Evolutionary conservation across 768 basidiomycete species (phyloP), one percentile per base, ranked within the genome.

Genomic region (Glaciozyma antarctica): DNA sequence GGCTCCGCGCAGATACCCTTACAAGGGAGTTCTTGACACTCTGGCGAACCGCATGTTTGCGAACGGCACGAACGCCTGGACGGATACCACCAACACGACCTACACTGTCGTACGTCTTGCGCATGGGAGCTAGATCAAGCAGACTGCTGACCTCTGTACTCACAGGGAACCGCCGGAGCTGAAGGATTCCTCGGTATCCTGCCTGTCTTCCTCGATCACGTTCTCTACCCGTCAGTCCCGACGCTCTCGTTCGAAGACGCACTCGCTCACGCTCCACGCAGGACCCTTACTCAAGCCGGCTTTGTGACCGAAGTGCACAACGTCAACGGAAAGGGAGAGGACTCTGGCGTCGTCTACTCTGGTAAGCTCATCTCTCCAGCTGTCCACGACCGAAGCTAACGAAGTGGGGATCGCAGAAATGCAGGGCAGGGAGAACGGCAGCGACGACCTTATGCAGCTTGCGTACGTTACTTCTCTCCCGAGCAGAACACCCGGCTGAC

Each of bases 371-470:
- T 12, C 38, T 41, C 13, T 32, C 5, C 12, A 2, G 13, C 38
- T 12, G 10, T 41, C 38, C 10, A 41, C 8, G 38, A 41, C 38
- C 38, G 38, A 41, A 41, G 2, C 5, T 41, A 41, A 41, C 38
- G 2, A 41, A 41, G 38, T 41, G 38, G 8, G 38, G 13, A 7
- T 41, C 13, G 13, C 21, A 34, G 73, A 79, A 78, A 95, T 95
- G 92, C 90, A 93, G 78, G 92, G 91, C 2, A 82, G 94, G 55
- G 87, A 98, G 79, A 97, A 98, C 74, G 91, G 88, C 0, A 84
- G 89, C 2, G 85, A 84, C 15, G 93, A 97, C 78, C 79, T 97
- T 52, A 92, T 95, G 88, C 84, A 86, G 45, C 81, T 92, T 32
- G 79, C 84, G 90, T 91, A 68, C 51, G 84, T 80, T 45, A 61